phyloP scores from a whole-genome alignment of 2,329 filamentous ascomycete species.

The Sclerotinia sclerotiorum region DNA sequence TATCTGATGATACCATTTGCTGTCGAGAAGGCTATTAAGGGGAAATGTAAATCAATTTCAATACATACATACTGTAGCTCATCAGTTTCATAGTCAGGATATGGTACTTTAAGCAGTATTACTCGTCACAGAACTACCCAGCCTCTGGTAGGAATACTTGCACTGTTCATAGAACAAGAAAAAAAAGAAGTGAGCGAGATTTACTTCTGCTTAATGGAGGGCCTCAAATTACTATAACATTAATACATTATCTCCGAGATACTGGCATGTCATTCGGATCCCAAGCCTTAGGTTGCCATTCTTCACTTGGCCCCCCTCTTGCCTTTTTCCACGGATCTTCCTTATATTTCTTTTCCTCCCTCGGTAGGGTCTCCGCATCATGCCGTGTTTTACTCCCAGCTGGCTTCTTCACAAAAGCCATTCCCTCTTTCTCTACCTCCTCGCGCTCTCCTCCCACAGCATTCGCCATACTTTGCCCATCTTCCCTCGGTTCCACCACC shows the following conservation, averaged over 20 bases:
- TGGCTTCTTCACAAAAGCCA: not conserved
- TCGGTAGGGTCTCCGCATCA: constrained; percentile 19
- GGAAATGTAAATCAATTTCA: not conserved
- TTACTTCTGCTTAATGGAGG: not conserved
- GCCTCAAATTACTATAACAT: not conserved
- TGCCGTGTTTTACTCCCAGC: constrained; percentile 4
- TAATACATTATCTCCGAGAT: constrained; percentile 3
- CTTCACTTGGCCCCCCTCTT: constrained; percentile 57
- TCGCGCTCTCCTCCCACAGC: constrained; percentile 12
- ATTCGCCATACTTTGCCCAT: not conserved
- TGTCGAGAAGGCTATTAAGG: not conserved
- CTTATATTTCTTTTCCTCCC: constrained; percentile 29
- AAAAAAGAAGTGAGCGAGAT: not conserved
- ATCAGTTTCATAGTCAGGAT: not conserved
- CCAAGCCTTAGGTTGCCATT: constrained; percentile 49
- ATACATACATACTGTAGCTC: not conserved
- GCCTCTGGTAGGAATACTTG: no score
- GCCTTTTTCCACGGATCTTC: constrained; percentile 59
- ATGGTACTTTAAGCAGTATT: not conserved
- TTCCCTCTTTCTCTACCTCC: constrained; percentile 21
- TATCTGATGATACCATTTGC: constrained; percentile 19
- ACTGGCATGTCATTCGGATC: constrained; percentile 21
- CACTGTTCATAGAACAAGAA: not conserved
- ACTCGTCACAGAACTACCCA: not conserved
- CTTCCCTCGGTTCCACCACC: not conserved